Percentiles rank a stretch among this genome's conserved stretches.
Conservation (phyloP, 306 rosid genomes). For the Purshia tridentata region DNA sequence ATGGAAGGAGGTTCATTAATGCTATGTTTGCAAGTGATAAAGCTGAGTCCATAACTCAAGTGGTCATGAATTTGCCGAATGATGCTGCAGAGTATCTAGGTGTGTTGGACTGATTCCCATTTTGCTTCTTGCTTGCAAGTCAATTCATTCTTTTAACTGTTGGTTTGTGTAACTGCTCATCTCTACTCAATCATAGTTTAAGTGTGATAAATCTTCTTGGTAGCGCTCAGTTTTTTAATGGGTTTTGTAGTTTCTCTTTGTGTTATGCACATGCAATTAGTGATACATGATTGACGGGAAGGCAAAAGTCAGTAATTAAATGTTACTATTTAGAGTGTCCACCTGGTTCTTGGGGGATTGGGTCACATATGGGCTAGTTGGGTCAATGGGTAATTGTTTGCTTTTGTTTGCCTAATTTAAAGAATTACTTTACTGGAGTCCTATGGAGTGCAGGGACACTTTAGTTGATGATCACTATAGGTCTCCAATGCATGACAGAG, state of each 20-base stretch:
- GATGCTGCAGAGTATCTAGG: conserved; percentile 91
- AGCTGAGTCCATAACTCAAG: conserved; percentile 77
- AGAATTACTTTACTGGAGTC: not conserved
- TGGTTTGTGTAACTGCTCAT: not conserved
- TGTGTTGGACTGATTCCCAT: conserved; percentile 14
- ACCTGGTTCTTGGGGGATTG: not conserved
- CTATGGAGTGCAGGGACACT: not conserved
- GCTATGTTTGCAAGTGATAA: conserved; percentile 75
- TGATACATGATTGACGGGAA: not conserved
- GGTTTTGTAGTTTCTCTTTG: too few species aligned
- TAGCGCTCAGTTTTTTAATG: not conserved
- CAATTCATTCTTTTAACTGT: not conserved
- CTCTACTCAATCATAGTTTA: not conserved
- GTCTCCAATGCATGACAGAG: not conserved
- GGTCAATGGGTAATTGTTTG: not conserved
- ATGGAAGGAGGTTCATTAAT: conserved; percentile 88
- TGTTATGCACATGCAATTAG: not conserved
- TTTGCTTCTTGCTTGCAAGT: not conserved
- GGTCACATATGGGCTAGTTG: not conserved
- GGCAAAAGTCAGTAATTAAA: not conserved
- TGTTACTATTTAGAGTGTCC: not conserved
- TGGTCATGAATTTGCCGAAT: conserved; percentile 94
- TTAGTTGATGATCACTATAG: not conserved
- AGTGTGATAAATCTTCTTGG: not conserved
- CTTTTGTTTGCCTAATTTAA: not conserved